phyloP scores from a whole-genome alignment of 208 protist species.

The Acanthamoeba royreba region DNA sequence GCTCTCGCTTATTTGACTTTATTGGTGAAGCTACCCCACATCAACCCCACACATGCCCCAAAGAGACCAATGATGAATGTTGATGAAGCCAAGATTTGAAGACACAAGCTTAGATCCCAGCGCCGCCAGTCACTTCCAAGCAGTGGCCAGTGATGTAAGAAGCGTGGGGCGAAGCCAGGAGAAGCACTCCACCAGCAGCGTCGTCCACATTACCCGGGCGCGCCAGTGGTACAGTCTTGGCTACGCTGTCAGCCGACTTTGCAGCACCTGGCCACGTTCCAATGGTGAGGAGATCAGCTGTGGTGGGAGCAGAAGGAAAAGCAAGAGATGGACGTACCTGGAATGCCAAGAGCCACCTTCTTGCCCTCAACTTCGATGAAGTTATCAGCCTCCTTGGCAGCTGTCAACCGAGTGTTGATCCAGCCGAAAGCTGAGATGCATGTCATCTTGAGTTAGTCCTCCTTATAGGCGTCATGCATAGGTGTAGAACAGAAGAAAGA shows the following conservation, averaged over 20 bases:
- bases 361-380: conserved; percentile 56
- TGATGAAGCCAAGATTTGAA: too few species aligned
- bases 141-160: conserved; percentile 71
- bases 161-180: conserved; percentile 58
- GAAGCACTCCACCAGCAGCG: conserved; percentile 54
- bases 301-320: too few species aligned
- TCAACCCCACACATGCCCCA: too few species aligned
- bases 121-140: conserved; percentile 70
- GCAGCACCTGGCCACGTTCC: not conserved
- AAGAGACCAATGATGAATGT: too few species aligned
- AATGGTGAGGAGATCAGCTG: too few species aligned
- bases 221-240: not conserved
- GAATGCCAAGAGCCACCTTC: conserved; percentile 47
- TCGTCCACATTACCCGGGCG: conserved; percentile 45
- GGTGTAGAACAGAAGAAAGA: too few species aligned
- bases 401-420: conserved; percentile 22
- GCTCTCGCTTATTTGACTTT: too few species aligned
- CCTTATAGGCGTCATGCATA: too few species aligned
- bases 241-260: not conserved
- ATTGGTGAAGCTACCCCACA: too few species aligned
- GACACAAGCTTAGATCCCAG: conserved; percentile 68
- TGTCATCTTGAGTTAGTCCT: too few species aligned
- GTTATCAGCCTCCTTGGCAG: not conserved
- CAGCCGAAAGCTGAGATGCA: not conserved
- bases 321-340: conserved; percentile 15